A percentile compares a stretch with the other conserved stretches of the same genome.
These are phyloP conservation scores for Neurospora intermedia DNA, from an alignment of 495 filamentous ascomycete genomes.

Conservation along the genomic window DNA sequence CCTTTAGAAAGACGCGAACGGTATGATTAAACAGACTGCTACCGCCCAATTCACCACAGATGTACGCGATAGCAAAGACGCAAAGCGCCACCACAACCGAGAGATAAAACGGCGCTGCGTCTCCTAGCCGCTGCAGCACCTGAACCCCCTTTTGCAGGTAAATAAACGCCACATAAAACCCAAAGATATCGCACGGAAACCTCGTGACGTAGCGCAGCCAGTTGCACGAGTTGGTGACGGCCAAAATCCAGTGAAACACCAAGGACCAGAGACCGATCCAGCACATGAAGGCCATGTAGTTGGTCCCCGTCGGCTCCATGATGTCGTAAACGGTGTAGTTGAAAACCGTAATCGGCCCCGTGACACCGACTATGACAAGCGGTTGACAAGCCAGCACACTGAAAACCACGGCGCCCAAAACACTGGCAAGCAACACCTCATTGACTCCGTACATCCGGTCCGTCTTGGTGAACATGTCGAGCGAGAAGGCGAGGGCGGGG, in stretches of 20 bases:
- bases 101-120: constrained; percentile 55
- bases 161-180: constrained; percentile 80
- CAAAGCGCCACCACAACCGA: constrained; percentile 63
- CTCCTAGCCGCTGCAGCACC: constrained; percentile 51
- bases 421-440: constrained; percentile 70
- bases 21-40: constrained; percentile 60
- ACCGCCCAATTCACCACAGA: constrained; percentile 57
- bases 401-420: constrained; percentile 69
- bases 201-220: constrained; percentile 70
- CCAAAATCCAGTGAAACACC: constrained; percentile 69
- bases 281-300: constrained; percentile 75
- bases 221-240: constrained; percentile 72
- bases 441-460: constrained; percentile 73
- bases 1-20: constrained; percentile 67
- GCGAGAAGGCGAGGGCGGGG: constrained; percentile 70
- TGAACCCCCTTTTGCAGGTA: constrained; percentile 81
- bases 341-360: constrained; percentile 78
- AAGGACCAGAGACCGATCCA: constrained; percentile 82
- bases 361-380: constrained; percentile 83
- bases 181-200: constrained; percentile 81
- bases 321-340: constrained; percentile 86
- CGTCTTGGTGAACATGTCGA: constrained; percentile 80
- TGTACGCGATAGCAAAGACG: constrained; percentile 60
- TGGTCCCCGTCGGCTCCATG: constrained; percentile 52
- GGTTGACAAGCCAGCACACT: constrained; percentile 66